Evolutionary conservation across 495 filamentous ascomycete species (phyloP), one percentile per base, ranked within the genome.

Genomic region (Xylaria acuta): DNA sequence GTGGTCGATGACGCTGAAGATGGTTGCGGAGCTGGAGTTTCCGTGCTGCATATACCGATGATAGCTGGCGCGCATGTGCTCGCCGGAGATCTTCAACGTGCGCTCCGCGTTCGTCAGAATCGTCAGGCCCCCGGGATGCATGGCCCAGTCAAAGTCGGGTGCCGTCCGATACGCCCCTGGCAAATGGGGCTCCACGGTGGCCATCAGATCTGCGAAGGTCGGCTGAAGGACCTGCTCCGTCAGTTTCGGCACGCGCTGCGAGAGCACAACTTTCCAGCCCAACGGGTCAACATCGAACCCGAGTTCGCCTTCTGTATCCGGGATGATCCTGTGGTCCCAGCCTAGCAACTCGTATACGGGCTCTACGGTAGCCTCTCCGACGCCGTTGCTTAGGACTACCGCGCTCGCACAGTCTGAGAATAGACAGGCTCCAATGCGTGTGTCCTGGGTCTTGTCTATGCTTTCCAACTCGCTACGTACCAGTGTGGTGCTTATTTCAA

Each of bases 381-480:
- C 72, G 27, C 82, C 80, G 76, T 92, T 92, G 72, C 85, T 87
- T 5, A 92, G 74, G 8, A 92, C 75, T 7, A 88, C 72, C 16
- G 89, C 86, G 74, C 88, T 85, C 38, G 88, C 90, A 75, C 88
- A 90, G 79, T 92, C 90, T 54, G 85, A 86, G 75, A 92, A 92
- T 1, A 92, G 82, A 36, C 87, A 86, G 12, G 83, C 79, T 3
- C 86, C 90, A 69, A 92, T 90, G 18, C 88, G 82, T 12, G 85
- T 86, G 59, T 85, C 78, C 75, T 90, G 85, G 3, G 80, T 60
- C 40, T 85, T 79, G 65, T 87, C 72, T 74, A 89, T 85, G 67
- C 83, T 86, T 58, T 88, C 85, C 34, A 92, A 78, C 74, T 91
- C 88, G 68, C 85, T 88, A 64, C 89, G 84, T 30, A 90, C 86